Conservation (phyloP, 257 asterid species). For the Solanum chmielewskii region DNA sequence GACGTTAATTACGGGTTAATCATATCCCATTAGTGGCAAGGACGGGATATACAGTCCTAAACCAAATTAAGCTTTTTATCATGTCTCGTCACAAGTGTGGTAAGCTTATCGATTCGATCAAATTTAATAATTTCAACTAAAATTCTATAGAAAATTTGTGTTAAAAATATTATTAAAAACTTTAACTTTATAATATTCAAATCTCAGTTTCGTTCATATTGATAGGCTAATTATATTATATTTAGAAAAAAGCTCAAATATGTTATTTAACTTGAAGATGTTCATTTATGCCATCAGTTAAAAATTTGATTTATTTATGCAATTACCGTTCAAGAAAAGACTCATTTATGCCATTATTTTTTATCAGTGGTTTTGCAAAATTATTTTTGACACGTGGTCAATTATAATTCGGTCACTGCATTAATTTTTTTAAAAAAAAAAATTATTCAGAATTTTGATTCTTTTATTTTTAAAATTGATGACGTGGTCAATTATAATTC, state of each 20-base stretch:
- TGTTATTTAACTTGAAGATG: accelerated
- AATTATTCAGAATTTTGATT: no score
- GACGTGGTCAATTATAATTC: no score
- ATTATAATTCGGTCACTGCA: no score
- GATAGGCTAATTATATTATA: background rate
- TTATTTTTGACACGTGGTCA: no score
- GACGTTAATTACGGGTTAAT: background rate
- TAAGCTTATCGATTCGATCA: background rate
- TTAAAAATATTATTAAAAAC: background rate
- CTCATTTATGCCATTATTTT: no score
- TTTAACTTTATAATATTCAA: background rate
- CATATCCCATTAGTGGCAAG: background rate
- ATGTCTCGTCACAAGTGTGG: background rate
- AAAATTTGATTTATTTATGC: no score
- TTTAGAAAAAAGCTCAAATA: no score
- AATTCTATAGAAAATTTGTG: background rate
- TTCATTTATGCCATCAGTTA: no score
- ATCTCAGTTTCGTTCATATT: accelerated
- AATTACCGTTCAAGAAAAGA: no score
- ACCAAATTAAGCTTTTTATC: background rate
- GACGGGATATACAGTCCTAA: background rate
- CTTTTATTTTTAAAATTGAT: no score
- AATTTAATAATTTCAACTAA: background rate
- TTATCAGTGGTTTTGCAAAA: no score
- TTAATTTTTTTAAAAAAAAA: no score